Evolutionary conservation across 352 stramenopile genomes (phyloP), one percentile per base, ranked within the genome.

Genomic region (Phytophthora vignae): DNA sequence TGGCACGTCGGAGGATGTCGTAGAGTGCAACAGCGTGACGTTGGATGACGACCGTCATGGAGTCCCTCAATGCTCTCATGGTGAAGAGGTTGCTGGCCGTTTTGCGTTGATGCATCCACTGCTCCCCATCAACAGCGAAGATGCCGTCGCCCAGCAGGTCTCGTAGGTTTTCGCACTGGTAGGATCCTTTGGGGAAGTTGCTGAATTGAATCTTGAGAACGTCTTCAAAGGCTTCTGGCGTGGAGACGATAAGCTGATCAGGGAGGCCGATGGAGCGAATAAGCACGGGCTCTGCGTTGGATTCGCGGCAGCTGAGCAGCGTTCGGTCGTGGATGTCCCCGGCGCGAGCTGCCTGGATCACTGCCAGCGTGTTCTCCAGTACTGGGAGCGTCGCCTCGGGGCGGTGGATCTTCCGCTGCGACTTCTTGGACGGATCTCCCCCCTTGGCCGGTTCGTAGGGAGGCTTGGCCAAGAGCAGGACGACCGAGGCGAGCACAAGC

Each of bases 61-160:
- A 78, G 14, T 83, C 73, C 17, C 77, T 61, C 5, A 90, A 31
- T 7, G 73, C 25, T 3, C 69, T 69, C 44, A 73, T 83, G 8
- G 84, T 93, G 50, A 97, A 96, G 22, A 98, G 87, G 50, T 96
- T 88, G 53, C 85, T 97, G 54, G 90, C 87, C 0, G 75, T 89
- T 66, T 95, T 95, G 60, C 89, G 82, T 64, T 94, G 87, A 49
- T 85, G 71, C 14, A 77, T 58, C 88, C 88, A 96, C 21, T 63
- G 36, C 25, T 71, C 57, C 15, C 80, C 84, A 55, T 96, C 86
- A 4, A 77, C 71, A 10, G 67, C 72, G 53, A 96, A 92, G 61
- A 94, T 91, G 56, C 87, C 88, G 17, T 85, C 46, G 53, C 85
- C 82, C 1, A 94, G 62, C 14, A 94, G 46, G 38, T 91, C 75